Conservation (phyloP, 345 rosid species). For the Punica granatum region DNA sequence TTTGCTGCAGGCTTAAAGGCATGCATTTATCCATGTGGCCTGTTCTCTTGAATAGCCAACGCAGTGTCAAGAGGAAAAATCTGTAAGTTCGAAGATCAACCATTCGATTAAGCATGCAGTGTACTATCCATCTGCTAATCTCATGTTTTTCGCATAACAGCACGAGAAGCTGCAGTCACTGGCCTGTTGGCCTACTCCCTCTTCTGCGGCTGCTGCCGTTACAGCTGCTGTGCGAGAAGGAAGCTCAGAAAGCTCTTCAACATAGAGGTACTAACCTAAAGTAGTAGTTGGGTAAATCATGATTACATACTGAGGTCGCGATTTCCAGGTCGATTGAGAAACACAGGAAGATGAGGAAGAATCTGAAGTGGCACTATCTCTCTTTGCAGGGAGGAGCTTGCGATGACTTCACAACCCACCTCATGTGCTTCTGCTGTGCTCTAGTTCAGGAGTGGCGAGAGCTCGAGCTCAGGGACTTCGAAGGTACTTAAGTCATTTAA, state of each 20-base stretch:
- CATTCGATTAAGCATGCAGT: not conserved
- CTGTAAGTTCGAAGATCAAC: slow-evolving; percentile 43
- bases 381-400: slow-evolving; percentile 60
- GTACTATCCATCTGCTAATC: not conserved
- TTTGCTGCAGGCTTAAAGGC: slow-evolving; percentile 59
- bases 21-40: slow-evolving; percentile 77
- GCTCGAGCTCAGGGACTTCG: slow-evolving; percentile 63
- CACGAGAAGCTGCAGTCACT: slow-evolving; percentile 75
- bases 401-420: slow-evolving; percentile 87
- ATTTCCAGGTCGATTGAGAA: not conserved
- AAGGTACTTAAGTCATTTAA: slow-evolving; percentile 33
- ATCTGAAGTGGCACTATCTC: not conserved
- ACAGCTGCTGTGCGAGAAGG: slow-evolving; percentile 81
- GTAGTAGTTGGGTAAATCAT: not conserved
- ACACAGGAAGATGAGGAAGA: not conserved
- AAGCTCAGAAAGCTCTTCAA: slow-evolving; percentile 72
- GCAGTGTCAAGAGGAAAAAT: slow-evolving; percentile 62
- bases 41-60: slow-evolving; percentile 63
- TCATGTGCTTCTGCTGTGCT: slow-evolving; percentile 96
- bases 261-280: slow-evolving; percentile 48
- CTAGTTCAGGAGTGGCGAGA: slow-evolving; percentile 97
- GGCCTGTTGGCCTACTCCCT: slow-evolving; percentile 77
- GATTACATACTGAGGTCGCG: no score
- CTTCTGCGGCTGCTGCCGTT: slow-evolving; percentile 85
- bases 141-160: slow-evolving; percentile 24